A percentile compares a stretch with the other conserved stretches of the same genome.
Conservation (phyloP, 139 green algal genomes). For the Chlorella vulgaris region DNA sequence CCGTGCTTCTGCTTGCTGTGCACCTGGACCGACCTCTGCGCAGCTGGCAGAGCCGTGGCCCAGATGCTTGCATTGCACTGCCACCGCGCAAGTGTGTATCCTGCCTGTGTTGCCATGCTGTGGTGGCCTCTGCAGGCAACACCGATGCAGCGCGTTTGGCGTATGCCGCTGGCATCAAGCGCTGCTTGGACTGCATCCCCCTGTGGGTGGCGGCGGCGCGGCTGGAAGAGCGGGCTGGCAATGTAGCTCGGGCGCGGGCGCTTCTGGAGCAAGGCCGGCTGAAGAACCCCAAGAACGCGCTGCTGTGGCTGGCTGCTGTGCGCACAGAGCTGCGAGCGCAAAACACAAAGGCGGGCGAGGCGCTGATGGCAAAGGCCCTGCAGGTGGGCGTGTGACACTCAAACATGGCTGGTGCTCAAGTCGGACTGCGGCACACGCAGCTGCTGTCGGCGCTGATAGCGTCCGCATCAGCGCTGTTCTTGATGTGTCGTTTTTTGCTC, state of each 20-base stretch:
- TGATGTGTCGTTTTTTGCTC: background rate
- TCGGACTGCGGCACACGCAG: background rate
- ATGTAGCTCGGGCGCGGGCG: slow-evolving; percentile 74
- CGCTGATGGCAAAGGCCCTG: slow-evolving; percentile 88
- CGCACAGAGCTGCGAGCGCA: slow-evolving; percentile 81
- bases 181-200: slow-evolving; percentile 68
- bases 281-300: slow-evolving; percentile 78
- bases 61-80: no score
- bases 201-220: slow-evolving; percentile 76
- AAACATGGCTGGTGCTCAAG: background rate
- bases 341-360: slow-evolving; percentile 83
- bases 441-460: no score
- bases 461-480: no score
- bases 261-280: slow-evolving; percentile 82
- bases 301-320: slow-evolving; percentile 93
- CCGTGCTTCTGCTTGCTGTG: no score
- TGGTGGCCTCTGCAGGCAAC: slow-evolving; percentile 7
- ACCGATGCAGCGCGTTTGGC: slow-evolving; percentile 46
- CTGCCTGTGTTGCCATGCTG: background rate
- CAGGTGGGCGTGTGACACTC: slow-evolving; percentile 51
- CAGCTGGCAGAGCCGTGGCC: no score
- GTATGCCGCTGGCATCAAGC: slow-evolving; percentile 52
- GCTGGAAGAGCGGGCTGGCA: slow-evolving; percentile 81
- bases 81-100: no score
- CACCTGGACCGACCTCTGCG: no score